Base-by-base conservation (phyloP, 1,139 yeast species). In the Saccharomycopsis phalli region DNA sequence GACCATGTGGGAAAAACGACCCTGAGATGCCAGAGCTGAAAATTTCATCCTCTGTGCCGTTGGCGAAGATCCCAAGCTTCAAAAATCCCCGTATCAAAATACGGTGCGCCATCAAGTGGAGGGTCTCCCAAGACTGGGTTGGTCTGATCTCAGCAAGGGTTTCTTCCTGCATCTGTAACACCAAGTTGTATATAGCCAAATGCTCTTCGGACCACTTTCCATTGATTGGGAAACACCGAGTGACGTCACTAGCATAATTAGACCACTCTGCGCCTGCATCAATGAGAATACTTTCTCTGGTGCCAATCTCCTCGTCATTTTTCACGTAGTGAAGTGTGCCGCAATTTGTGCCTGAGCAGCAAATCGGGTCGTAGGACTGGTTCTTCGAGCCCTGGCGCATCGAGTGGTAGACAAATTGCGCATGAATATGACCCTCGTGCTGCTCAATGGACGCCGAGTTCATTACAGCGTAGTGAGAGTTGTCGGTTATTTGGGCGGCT, bases 221-320 rank as follows among this genome's bases (percentile, higher is more conserved):
- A 49, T 68, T 71, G 46, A 87, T 76, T 18, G 98, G 98, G 73
- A 87, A 91, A 56, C 94, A 82, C 58, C 98, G 73, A 16, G 98
- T 91, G 38, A 91, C 95, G 57, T 91, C 98, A 37, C 88, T 71
- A 4, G 95, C 91, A 59, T 91, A 91, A 55, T 86, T 76, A 49
- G 75, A 74, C 95, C 96, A 88, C 63, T 88, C 97, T 5, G 95
- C 95, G 39, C 98, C 98, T 4, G 97, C 97, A 61, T 91, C 98
- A 46, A 91, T 79, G 47, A 91, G 69, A 10, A 91, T 71, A 3
- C 91, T 71, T 46, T 74, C 77, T 50, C 43, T 72, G 71, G 20
- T 61, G 28, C 66, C 61, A 41, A 77, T 58, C 2, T 68, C 69
- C 45, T 80, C 87, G 53, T 87, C 94, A 55, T 91, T 91, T 54